Conservation (phyloP, 1,284 basidiomycete genomes). For the Pseudozyma sp. region DNA sequence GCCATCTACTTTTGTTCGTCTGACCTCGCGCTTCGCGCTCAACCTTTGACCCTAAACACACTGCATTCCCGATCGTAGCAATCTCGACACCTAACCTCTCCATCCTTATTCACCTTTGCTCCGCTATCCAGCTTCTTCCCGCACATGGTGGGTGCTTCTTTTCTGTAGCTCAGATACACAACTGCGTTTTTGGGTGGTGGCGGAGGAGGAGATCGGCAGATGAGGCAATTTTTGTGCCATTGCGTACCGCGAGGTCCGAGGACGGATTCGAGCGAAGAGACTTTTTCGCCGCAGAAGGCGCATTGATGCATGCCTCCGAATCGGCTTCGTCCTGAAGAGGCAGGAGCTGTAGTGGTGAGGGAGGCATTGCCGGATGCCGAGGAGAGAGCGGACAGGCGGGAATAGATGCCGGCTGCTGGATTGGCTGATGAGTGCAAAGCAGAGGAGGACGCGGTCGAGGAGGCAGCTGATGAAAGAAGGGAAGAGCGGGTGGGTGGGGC, state of each 20-base stretch:
- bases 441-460: too few relatives aligned
- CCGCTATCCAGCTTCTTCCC: constrained; percentile 54
- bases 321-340: not conserved
- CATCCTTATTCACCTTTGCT: constrained; percentile 52
- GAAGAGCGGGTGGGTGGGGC: constrained; percentile 50
- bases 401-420: constrained; percentile 50
- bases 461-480: constrained; percentile 4
- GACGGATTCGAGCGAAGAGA: constrained; percentile 52
- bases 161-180: constrained; percentile 2
- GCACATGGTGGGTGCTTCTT: constrained; percentile 11
- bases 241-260: constrained; percentile 49
- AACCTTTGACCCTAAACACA: constrained; percentile 18
- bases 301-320: constrained; percentile 55
- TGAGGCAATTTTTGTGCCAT: constrained; percentile 55
- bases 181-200: not conserved
- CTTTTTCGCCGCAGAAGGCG: constrained; percentile 41
- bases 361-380: constrained; percentile 13
- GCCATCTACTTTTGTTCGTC: not conserved
- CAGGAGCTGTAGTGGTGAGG: not conserved
- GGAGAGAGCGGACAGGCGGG: constrained; percentile 23
- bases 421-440: constrained; percentile 6
- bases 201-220: constrained; percentile 32
- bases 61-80: constrained; percentile 46
- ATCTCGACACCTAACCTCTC: constrained; percentile 54
- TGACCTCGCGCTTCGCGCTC: not conserved